Evolutionary conservation across 305 asterid genomes (phyloP).

Genomic region (Solanum hybrid): DNA sequence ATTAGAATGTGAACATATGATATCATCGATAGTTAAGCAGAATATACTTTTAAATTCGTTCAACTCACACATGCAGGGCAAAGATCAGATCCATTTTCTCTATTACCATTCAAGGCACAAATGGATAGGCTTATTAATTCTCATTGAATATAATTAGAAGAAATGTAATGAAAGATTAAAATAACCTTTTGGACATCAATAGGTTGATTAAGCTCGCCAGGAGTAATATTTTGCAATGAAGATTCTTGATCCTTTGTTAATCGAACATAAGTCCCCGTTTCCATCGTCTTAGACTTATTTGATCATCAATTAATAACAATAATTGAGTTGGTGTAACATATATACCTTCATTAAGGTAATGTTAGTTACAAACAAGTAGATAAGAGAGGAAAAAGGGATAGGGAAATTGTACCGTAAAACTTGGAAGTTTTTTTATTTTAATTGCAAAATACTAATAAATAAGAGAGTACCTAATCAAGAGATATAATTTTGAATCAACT

Average conservation of each 20-base stretch:
- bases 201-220: slow-evolving; percentile 80
- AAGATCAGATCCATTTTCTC: neutral
- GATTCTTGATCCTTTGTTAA: slow-evolving; percentile 45
- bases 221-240: slow-evolving; percentile 47
- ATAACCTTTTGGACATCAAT: slow-evolving; percentile 46
- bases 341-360: neutral
- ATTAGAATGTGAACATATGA: neutral
- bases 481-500: neutral
- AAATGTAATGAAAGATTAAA: no score
- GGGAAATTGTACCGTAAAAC: neutral
- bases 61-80: neutral
- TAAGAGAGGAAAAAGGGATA: neutral
- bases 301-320: slow-evolving; percentile 3
- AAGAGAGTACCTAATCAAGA: neutral
- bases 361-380: neutral
- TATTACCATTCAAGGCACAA: neutral
- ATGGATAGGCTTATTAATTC: neutral
- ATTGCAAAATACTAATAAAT: neutral
- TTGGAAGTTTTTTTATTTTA: neutral
- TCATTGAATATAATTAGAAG: neutral
- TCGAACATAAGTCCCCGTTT: slow-evolving; percentile 58
- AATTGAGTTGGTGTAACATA: neutral
- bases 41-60: neutral
- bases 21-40: neutral
- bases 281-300: slow-evolving; percentile 24